Conservation (phyloP, 495 filamentous ascomycete genomes). For the Penicillium ochrochloron region DNA sequence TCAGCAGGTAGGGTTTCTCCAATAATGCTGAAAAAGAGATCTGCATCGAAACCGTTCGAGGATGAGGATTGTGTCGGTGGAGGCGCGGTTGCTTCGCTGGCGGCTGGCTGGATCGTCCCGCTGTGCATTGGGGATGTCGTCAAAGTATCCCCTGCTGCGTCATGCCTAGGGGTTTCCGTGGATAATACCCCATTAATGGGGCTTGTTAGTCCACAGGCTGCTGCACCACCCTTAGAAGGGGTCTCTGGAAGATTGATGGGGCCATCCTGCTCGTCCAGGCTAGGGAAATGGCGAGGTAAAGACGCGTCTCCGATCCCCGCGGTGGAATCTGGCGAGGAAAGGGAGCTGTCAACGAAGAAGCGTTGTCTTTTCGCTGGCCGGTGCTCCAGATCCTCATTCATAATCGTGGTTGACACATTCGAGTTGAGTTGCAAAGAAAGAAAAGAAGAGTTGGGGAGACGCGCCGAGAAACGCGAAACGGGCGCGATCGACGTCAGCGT, state of each 20-base stretch:
- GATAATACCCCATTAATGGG: background rate
- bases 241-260: constrained; percentile 7
- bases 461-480: constrained; percentile 44
- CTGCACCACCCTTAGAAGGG: background rate
- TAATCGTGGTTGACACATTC: constrained; percentile 27
- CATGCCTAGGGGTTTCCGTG: background rate
- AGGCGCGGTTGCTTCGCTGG: constrained; percentile 1
- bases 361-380: constrained; percentile 79
- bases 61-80: background rate
- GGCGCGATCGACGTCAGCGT: constrained; percentile 42
- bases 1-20: constrained; percentile 64
- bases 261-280: constrained; percentile 7
- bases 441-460: constrained; percentile 37
- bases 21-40: constrained; percentile 70
- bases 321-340: constrained; percentile 9
- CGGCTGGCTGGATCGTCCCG: background rate
- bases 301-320: constrained; percentile 30
- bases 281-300: constrained; percentile 16
- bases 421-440: constrained; percentile 7
- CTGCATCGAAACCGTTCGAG: constrained; percentile 64
- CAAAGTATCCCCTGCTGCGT: background rate
- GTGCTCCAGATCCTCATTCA: constrained; percentile 38
- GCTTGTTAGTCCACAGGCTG: background rate
- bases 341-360: constrained; percentile 68
- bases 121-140: background rate